Base-by-base conservation (phyloP, 164 flowering plant species). In the Magnolia officinalis region DNA sequence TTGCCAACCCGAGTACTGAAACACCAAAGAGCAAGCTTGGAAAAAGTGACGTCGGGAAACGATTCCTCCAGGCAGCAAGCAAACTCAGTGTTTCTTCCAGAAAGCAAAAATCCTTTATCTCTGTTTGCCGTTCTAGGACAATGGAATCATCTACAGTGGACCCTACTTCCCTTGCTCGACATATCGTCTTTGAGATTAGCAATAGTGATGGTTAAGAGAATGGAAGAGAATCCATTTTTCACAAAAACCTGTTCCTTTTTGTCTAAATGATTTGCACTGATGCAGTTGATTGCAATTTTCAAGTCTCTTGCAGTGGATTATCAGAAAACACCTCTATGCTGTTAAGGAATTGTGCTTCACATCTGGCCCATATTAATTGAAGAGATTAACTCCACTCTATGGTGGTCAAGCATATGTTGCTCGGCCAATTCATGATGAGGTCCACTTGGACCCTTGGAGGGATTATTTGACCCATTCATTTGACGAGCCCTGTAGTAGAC, bases 21-120 rank as follows among this genome's bases (percentile, higher is more conserved):
- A 55, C 67, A 19, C 75, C 78, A 63, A 76, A 75, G 58, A 58
- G 50, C 10, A 80, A 79, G 64, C 26, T n/a, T 50, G 70, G 64
- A 73, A 80, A 77, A 78, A 49, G 81, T 19, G 79, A 80, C 26
- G 86, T 88, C 75, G 90, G 92, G 71, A 82, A 82, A 69, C 86
- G 88, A 4, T 63, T 89, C 19, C 19, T 89, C 20, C 37, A 51
- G 49, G 91, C 91, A 8, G 81, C 89, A 63, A 75, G 76, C 72
- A 84, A 73, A 71, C 81, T 89, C 66, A 82, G 85, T 29, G 58
- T 75, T 65, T 78, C 85, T 72, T 29, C 72, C 1, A 76, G 79
- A 64, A 86, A 79, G 70, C 78, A 79, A 63, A 72, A 67, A 3
- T 55, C 87, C 5, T 19, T 67, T 13, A 52, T 72, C 58, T 76